Base-by-base conservation (phyloP, 1,284 basidiomycete genomes). In the Heterobasidion irregulare region DNA sequence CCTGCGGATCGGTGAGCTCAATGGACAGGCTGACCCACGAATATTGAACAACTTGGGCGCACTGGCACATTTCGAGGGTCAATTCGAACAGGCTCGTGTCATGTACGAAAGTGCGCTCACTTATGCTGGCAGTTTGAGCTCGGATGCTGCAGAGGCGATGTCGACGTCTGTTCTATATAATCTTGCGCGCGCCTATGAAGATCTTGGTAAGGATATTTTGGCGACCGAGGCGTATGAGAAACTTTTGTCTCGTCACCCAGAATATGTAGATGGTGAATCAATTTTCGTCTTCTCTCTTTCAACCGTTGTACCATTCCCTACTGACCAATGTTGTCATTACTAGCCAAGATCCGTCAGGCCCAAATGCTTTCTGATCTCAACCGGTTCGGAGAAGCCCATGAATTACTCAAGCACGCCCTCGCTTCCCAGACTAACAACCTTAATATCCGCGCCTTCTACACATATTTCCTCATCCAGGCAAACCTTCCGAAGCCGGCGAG, bases 281-380 rank as follows among this genome's bases (percentile, higher is more conserved):
- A 50, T 36, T 32, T 13, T 48, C 8, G 26, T 5, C 4, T 19
- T 51, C 43, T 36, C 34, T 1, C 6, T 32, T 15, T 6, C 38
- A 8, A 44, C 7, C 5, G 19, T 19, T 48, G 7, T 5, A 26
- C 26, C 6, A 26, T 26, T 26, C 26, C 26, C 4, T 26, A 26
- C 6, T 26, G 16, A 44, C 16, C 43, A 13, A 44, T 44, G 5
- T 26, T 26, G 26, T 26, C 26, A 4, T 26, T 5, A 26, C 47
- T 63, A 95, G 94, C 94, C 59, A 98, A 97, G 74, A 82, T 94
- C 44, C 87, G 94, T 36, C 86, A 91, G 61, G 92, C 93, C 0
- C 80, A 88, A 10, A 85, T 97, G 75, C 76, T 88, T 1, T 73
- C 83, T 0, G 74, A 77, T 32, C 64, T 86, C 26, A 87, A 87